A percentile compares a stretch with the other conserved stretches of the same genome.
Evolutionary conservation across 2,329 filamentous ascomycete genomes (phyloP).

Genomic region (Phyllosticta citribraziliensis): DNA sequence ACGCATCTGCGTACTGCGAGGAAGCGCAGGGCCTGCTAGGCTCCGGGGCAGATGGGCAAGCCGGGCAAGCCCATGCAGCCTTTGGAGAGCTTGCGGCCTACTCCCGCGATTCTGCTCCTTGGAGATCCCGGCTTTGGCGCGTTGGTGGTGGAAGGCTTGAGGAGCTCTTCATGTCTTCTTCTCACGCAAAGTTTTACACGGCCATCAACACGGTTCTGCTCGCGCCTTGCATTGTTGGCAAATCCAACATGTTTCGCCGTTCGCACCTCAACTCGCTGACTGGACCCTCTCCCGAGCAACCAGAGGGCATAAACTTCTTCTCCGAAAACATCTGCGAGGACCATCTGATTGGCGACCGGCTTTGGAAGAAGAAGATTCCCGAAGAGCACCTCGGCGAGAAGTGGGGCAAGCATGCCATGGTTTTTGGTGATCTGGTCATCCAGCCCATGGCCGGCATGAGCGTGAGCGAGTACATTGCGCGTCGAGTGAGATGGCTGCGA

Average conservation of each 20-base stretch:
- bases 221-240: slow-evolving; percentile 89
- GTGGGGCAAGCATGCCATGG: slow-evolving; percentile 70
- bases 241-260: slow-evolving; percentile 96
- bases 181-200: slow-evolving; percentile 94
- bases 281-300: slow-evolving; percentile 38
- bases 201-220: slow-evolving; percentile 90
- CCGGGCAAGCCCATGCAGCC: slow-evolving; percentile 5
- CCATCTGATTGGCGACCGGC: slow-evolving; percentile 82
- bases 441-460: slow-evolving; percentile 83
- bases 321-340: slow-evolving; percentile 96
- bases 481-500: slow-evolving; percentile 80
- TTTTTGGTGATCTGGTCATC: slow-evolving; percentile 76
- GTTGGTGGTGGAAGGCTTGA: slow-evolving; percentile 69
- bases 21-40: slow-evolving; percentile 14
- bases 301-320: slow-evolving; percentile 79
- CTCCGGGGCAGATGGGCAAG: neutral
- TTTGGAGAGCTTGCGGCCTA: slow-evolving; percentile 17
- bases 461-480: slow-evolving; percentile 63
- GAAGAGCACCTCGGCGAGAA: slow-evolving; percentile 23
- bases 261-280: slow-evolving; percentile 75
- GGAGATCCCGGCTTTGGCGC: neutral
- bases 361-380: slow-evolving; percentile 61
- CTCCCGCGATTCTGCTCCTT: neutral
- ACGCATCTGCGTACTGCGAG: slow-evolving; percentile 20
- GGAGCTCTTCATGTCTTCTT: slow-evolving; percentile 87